Percentiles rank a stretch among this genome's conserved stretches.
phyloP scores from a whole-genome alignment of 2,329 filamentous ascomycete species.

The Talaromyces sp. region DNA sequence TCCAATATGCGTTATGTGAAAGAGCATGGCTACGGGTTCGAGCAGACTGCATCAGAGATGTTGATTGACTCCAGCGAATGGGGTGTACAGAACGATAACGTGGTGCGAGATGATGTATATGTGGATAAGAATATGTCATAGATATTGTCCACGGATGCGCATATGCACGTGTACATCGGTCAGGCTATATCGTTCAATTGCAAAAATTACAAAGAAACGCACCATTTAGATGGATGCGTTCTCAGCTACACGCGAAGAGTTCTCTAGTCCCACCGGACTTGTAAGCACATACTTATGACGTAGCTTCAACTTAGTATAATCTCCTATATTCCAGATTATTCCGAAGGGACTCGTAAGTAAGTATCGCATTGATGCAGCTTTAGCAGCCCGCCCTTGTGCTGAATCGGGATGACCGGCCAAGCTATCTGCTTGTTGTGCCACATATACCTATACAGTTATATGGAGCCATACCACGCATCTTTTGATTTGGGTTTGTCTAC shows the following conservation, averaged over 20 bases:
- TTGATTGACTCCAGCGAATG: neutral
- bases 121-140: slow-evolving; percentile 15
- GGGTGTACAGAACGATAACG: neutral
- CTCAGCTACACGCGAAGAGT: neutral
- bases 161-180: neutral
- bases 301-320: neutral
- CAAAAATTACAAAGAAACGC: neutral
- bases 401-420: too few relatives aligned
- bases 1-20: slow-evolving; percentile 36
- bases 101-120: slow-evolving; percentile 11
- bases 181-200: neutral
- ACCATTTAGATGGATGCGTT: neutral
- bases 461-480: neutral
- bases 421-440: too few relatives aligned
- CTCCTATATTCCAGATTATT: neutral
- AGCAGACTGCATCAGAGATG: slow-evolving; percentile 8
- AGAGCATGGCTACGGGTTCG: slow-evolving; percentile 32
- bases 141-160: neutral
- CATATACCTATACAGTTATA: too few relatives aligned
- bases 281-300: neutral
- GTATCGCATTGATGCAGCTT: neutral
- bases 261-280: neutral
- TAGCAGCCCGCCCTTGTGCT: neutral
- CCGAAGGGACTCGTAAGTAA: neutral
- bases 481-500: neutral